A percentile compares a stretch with the other conserved stretches of the same genome.
Conservation (phyloP, 2,329 filamentous ascomycete genomes). For the Camptophora hylomeconis region DNA sequence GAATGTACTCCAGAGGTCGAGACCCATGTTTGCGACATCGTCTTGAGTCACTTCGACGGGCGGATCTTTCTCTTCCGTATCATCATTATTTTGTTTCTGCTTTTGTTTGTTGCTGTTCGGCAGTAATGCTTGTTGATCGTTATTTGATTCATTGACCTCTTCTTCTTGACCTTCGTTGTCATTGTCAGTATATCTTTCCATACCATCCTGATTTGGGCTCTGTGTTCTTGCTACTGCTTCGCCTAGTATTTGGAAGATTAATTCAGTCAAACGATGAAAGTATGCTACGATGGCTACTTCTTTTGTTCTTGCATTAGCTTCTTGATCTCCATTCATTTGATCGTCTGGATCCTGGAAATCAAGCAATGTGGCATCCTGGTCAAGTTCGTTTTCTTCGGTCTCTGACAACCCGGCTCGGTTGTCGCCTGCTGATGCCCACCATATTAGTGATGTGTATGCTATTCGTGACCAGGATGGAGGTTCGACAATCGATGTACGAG, state of each 20-base stretch:
- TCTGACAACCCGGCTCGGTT: slow-evolving; percentile 40
- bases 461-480: slow-evolving; percentile 46
- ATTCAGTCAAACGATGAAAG: slow-evolving; percentile 34
- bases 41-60: slow-evolving; percentile 28
- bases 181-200: slow-evolving; percentile 10
- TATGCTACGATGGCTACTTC: slow-evolving; percentile 37
- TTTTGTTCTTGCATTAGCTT: slow-evolving; percentile 13
- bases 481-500: slow-evolving; percentile 37
- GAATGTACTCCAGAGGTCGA: slow-evolving; percentile 35
- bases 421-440: slow-evolving; percentile 56
- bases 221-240: slow-evolving; percentile 31
- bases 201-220: slow-evolving; percentile 12
- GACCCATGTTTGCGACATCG: slow-evolving; percentile 35
- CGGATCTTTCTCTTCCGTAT: slow-evolving; percentile 19
- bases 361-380: slow-evolving; percentile 31
- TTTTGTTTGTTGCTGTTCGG: slow-evolving; percentile 17
- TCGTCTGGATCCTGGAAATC: slow-evolving; percentile 23
- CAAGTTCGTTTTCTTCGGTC: slow-evolving; percentile 37
- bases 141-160: slow-evolving; percentile 14
- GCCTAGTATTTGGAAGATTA: slow-evolving; percentile 27
- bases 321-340: slow-evolving; percentile 1
- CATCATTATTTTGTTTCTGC: slow-evolving; percentile 7
- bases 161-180: slow-evolving; percentile 12
- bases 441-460: slow-evolving; percentile 51
- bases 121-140: slow-evolving; percentile 14